A percentile compares a stretch with the other conserved stretches of the same genome.
Conservation (phyloP, 768 basidiomycete genomes). For the Collybiopsis confluens region DNA sequence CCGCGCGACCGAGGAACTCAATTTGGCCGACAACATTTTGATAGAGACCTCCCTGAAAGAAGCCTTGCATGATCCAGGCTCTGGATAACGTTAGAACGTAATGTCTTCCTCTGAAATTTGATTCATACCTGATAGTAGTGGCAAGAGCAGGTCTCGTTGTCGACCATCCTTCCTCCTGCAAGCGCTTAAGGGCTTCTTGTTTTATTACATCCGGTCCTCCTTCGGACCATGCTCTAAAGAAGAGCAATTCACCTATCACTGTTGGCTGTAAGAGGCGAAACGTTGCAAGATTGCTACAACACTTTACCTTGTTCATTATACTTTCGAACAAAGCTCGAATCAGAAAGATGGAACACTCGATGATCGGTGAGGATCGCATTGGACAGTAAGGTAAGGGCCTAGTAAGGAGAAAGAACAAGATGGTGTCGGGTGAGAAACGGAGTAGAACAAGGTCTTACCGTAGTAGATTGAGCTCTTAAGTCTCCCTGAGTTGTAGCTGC, state of each 20-base stretch:
- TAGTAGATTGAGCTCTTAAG: not conserved
- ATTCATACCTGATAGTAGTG: constrained; percentile 14
- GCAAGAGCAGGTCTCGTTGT: constrained; percentile 12
- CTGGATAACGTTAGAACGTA: not conserved
- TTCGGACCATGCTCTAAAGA: constrained; percentile 6
- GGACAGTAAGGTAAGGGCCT: not conserved
- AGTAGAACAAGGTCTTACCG: not conserved
- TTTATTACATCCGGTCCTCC: constrained; percentile 7
- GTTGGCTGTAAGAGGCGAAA: not conserved
- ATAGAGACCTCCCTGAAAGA: not conserved
- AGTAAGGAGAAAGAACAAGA: not conserved
- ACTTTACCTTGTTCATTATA: not conserved
- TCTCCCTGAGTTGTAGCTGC: not conserved
- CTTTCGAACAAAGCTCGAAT: not conserved
- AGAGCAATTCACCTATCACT: not conserved
- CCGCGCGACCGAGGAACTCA: not conserved
- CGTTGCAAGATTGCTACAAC: not conserved
- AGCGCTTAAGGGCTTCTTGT: constrained; percentile 9
- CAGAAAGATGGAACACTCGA: not conserved
- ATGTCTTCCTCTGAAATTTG: not conserved
- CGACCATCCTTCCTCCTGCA: constrained; percentile 13
- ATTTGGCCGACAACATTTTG: not conserved
- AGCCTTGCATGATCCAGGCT: constrained; percentile 2
- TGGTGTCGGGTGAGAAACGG: not conserved
- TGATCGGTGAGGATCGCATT: not conserved